A percentile compares a stretch with the other conserved stretches of the same genome.
Conservation (phyloP, 2,329 filamentous ascomycete species). For the Gremmenia infestans region DNA sequence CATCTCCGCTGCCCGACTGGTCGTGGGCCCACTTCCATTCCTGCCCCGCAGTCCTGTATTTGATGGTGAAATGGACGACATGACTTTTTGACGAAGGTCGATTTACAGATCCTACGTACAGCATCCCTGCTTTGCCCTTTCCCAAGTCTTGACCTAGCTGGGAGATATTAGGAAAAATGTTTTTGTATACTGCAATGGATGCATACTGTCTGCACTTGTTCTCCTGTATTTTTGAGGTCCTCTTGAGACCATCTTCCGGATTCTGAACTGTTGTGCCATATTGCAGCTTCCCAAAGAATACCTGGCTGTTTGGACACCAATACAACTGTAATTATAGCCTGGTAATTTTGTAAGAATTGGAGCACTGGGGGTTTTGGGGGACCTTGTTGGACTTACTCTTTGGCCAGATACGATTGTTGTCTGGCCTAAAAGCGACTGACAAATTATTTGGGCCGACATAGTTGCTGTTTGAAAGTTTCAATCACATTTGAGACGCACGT, state of each 20-base stretch:
- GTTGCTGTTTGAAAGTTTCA: not conserved
- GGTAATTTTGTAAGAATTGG: not conserved
- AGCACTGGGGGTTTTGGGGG: not conserved
- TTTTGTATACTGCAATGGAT: not conserved
- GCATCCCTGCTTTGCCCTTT: not conserved
- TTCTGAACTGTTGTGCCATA: conserved; percentile 5
- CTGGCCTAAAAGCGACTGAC: conserved; percentile 2
- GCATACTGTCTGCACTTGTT: not conserved
- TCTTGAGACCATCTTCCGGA: conserved; percentile 1
- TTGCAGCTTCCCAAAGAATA: conserved; percentile 1
- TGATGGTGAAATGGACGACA: conserved; percentile 5
- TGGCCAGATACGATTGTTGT: not conserved
- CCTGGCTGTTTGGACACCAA: not conserved
- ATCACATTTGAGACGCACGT: not conserved
- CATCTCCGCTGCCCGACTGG: conserved; percentile 1
- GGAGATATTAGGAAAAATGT: not conserved
- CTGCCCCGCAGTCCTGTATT: conserved; percentile 2
- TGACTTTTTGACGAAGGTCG: not conserved
- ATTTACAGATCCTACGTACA: not conserved
- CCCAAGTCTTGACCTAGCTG: not conserved
- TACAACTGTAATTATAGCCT: not conserved
- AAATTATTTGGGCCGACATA: conserved; percentile 2
- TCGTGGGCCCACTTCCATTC: conserved; percentile 6
- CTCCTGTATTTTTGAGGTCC: not conserved
- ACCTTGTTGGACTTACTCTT: not conserved